Percentiles rank a stretch among this genome's conserved stretches.
phyloP scores from a whole-genome alignment of 2,329 filamentous ascomycete species.

The Aaosphaeria arxii region DNA sequence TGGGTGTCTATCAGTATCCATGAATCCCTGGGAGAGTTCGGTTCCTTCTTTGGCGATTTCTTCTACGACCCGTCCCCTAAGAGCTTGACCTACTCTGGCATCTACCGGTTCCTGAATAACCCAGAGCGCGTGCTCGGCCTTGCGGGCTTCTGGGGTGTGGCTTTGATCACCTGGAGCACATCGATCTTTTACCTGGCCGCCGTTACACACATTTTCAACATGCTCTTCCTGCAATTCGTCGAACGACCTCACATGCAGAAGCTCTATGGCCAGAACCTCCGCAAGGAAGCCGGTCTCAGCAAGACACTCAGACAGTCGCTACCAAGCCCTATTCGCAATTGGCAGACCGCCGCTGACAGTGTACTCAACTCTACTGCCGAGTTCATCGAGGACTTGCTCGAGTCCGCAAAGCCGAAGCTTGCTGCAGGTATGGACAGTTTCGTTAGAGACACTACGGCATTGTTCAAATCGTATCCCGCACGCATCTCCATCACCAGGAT shows the following conservation, averaged over 20 bases:
- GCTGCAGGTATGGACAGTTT: conserved; percentile 83
- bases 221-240: conserved; percentile 87
- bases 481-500: conserved; percentile 79
- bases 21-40: conserved; percentile 93
- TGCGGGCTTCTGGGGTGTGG: conserved; percentile 92
- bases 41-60: conserved; percentile 99
- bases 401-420: conserved; percentile 79
- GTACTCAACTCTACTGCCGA: conserved; percentile 83
- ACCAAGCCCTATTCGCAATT: conserved; percentile 76
- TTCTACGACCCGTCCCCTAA: conserved; percentile 90
- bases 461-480: conserved; percentile 87
- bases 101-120: conserved; percentile 97
- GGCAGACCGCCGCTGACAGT: conserved; percentile 82
- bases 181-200: conserved; percentile 84
- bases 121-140: conserved; percentile 91
- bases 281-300: conserved; percentile 84
- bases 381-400: conserved; percentile 87
- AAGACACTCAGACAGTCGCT: conserved; percentile 87
- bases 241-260: conserved; percentile 98
- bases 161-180: conserved; percentile 86
- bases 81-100: conserved; percentile 84
- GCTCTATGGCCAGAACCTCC: conserved; percentile 81
- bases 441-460: conserved; percentile 78
- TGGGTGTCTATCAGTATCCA: conserved; percentile 95
- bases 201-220: conserved; percentile 77